Evolutionary conservation across 495 filamentous ascomycete genomes (phyloP), one percentile per base, ranked within the genome.

Genomic region (Talaromyces ruber): DNA sequence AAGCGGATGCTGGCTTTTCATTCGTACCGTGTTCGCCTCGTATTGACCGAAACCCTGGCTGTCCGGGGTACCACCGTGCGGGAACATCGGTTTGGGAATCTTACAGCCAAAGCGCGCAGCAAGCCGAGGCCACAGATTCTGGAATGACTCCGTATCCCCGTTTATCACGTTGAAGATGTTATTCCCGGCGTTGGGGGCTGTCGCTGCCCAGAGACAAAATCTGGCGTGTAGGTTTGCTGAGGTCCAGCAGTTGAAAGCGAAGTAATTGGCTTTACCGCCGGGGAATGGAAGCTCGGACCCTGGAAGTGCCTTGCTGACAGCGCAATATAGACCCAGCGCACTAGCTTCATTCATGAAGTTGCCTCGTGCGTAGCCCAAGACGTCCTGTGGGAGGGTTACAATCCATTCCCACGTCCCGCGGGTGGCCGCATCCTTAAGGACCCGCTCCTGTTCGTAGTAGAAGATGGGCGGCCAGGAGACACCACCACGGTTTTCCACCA

Each of bases 281-380:
- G 82, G 81, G 63, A 78, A 84, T 2, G 72, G 59, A 1, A 85
- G 71, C 47, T 71, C 63, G 11, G 74, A 69, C 29, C 74, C 68
- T 9, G 74, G 74, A 5, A 85, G 67, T 53, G 80, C 79, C 62
- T 78, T 79, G 12, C 66, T 73, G 14, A 84, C 71, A 22, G 76
- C 73, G 56, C 74, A 77, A 64, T 85, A 85, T 24, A 85, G 66
- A 0, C 74, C 82, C 14, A 85, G 39, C 6, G 75, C 64, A 1
- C 77, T 72, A 53, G 76, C 72, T 18, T 85, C 71, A 63, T 83
- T 85, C 82, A 85, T 84, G 67, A 82, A 85, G 64, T 85, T 86
- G 30, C 74, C 67, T 62, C 63, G 62, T 0, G 70, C 71, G 43
- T 62, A 67, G 2, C 79, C 78, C 64, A 83, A 69, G 0, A 84